These are phyloP conservation scores for Gryganskiella cystojenkinii DNA, from an alignment of 192 early-diverging fungal species.

Conservation along the genomic window DNA sequence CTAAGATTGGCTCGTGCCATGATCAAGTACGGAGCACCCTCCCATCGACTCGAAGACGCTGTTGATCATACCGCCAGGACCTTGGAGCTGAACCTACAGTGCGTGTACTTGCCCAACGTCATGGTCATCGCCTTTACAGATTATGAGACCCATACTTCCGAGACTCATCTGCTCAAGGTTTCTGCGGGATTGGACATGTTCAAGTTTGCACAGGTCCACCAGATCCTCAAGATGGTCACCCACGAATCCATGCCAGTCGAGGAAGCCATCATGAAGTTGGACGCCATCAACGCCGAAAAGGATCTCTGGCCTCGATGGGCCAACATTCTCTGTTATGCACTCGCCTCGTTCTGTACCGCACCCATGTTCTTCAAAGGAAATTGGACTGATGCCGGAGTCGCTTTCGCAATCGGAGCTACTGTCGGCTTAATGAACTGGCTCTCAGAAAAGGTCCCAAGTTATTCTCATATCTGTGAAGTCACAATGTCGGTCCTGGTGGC, in stretches of 20 bases:
- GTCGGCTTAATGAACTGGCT: constrained; percentile 62
- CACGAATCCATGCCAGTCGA: constrained; percentile 73
- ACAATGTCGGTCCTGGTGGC: constrained; percentile 61
- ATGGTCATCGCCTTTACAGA: constrained; percentile 81
- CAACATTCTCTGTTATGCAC: constrained; percentile 62
- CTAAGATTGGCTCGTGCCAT: constrained; percentile 69
- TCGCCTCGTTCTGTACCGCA: constrained; percentile 69
- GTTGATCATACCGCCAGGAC: constrained; percentile 65
- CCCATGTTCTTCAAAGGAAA: constrained; percentile 76
- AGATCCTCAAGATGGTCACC: constrained; percentile 69
- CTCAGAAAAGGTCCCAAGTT: constrained; percentile 68
- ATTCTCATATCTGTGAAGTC: constrained; percentile 61
- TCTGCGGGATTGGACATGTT: constrained; percentile 74
- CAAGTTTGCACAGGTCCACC: constrained; percentile 73
- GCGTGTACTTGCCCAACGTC: constrained; percentile 76
- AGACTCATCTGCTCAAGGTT: constrained; percentile 80
- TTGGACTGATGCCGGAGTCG: constrained; percentile 73
- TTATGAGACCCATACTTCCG: constrained; percentile 75
- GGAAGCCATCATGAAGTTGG: constrained; percentile 72
- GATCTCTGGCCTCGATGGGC: constrained; percentile 73
- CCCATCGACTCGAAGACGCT: constrained; percentile 70
- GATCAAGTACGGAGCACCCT: constrained; percentile 76
- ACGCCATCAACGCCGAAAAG: constrained; percentile 66
- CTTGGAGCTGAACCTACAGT: constrained; percentile 72
- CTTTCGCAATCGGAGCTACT: constrained; percentile 62